phyloP scores from a whole-genome alignment of 768 basidiomycete genomes.

The Mrakia hoshinonis region DNA sequence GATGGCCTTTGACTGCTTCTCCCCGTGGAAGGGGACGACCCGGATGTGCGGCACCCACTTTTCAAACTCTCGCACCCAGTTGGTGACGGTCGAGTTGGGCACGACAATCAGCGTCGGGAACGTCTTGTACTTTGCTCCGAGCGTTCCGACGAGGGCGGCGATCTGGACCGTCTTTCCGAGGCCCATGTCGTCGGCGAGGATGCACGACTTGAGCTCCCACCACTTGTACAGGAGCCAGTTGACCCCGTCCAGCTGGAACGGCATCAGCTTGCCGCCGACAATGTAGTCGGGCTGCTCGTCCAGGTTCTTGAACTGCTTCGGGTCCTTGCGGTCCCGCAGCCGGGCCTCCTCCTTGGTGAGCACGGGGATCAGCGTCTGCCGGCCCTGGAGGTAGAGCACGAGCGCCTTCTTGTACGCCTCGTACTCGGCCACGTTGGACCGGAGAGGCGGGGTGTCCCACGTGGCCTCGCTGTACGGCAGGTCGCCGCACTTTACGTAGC shows the following conservation, averaged over 20 bases:
- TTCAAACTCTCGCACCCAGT: constrained; percentile 87
- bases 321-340: constrained; percentile 34
- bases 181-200: constrained; percentile 95
- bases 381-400: constrained; percentile 55
- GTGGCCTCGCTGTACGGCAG: constrained; percentile 47
- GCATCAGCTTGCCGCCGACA: constrained; percentile 59
- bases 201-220: constrained; percentile 38
- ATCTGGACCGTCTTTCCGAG: constrained; percentile 69
- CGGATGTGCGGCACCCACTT: constrained; percentile 66
- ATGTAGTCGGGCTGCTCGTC: constrained; percentile 53
- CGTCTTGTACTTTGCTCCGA: constrained; percentile 49
- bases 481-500: constrained; percentile 24
- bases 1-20: constrained; percentile 65
- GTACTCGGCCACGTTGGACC: constrained; percentile 50
- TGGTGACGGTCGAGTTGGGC: constrained; percentile 59
- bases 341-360: constrained; percentile 39
- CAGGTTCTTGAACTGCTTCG: constrained; percentile 45
- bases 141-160: constrained; percentile 66
- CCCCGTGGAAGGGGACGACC: constrained; percentile 77
- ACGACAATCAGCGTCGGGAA: constrained; percentile 83
- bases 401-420: constrained; percentile 62
- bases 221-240: constrained; percentile 45
- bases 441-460: constrained; percentile 79
- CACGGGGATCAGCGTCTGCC: constrained; percentile 53
- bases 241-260: constrained; percentile 53